Evolutionary conservation across 345 rosid species (phyloP).

Genomic region (Pseudoturritis turrita): DNA sequence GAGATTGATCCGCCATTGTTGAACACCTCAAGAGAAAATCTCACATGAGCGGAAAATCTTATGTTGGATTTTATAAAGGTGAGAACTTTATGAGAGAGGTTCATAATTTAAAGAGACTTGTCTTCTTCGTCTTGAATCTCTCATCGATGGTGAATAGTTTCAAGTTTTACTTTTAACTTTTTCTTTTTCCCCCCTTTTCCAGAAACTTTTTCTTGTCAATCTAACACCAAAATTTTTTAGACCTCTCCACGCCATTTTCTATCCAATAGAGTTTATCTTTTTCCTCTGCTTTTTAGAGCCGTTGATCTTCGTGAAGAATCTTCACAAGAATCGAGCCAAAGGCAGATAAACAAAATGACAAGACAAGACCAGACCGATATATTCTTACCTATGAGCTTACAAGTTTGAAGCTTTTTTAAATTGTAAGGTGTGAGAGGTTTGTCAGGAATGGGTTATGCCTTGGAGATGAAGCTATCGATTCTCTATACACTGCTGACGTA

Average conservation of each 20-base stretch:
- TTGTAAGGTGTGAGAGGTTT: neutral
- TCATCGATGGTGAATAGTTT: slow-evolving; percentile 5
- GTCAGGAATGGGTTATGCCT: neutral
- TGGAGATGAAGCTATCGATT: slow-evolving; percentile 2
- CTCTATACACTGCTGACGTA: neutral
- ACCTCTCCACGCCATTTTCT: neutral
- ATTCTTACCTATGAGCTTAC: neutral
- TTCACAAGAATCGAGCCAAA: slow-evolving; percentile 1
- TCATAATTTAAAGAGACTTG: neutral
- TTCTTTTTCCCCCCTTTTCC: neutral
- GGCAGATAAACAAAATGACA: neutral
- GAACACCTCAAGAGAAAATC: neutral
- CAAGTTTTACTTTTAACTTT: neutral
- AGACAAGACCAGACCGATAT: slow-evolving; percentile 8
- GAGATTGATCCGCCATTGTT: slow-evolving; percentile 23
- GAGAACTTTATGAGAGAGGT: neutral
- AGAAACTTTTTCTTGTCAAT: neutral
- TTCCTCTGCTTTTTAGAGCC: slow-evolving; percentile 11
- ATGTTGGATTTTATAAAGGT: slow-evolving; percentile 1
- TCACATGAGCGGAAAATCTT: neutral
- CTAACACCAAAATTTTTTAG: neutral
- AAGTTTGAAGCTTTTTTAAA: neutral
- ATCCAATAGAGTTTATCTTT: neutral
- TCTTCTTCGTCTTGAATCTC: slow-evolving; percentile 8
- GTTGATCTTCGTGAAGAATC: slow-evolving; percentile 24